phyloP scores from a whole-genome alignment of 108 stramenopile species.

The Phaeodactylum tricornutum region DNA sequence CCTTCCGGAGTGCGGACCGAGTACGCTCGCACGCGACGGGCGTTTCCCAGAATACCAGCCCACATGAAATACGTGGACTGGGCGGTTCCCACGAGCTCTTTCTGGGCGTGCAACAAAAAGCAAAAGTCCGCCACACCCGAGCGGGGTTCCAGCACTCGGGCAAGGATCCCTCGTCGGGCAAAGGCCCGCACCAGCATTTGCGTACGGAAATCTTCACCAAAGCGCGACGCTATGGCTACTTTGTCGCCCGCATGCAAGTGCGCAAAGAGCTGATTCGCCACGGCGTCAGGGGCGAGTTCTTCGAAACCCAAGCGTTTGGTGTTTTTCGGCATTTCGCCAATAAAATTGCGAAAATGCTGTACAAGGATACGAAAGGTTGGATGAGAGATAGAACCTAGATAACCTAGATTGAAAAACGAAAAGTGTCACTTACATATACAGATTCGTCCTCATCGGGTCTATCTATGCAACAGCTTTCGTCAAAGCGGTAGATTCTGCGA shows the following conservation, averaged over 20 bases:
- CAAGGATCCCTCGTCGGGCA: conserved; percentile 21
- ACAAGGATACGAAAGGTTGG: no score
- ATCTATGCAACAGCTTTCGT: no score
- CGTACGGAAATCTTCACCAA: no score
- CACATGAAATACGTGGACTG: conserved; percentile 35
- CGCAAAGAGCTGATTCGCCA: conserved; percentile 21
- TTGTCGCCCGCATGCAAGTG: conserved; percentile 30
- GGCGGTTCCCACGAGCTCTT: conserved; percentile 30
- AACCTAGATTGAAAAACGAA: neutral
- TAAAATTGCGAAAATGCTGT: conserved; percentile 51
- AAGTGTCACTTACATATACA: conserved; percentile 16
- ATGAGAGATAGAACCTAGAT: no score
- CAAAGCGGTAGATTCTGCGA: no score
- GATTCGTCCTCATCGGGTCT: no score
- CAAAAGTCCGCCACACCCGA: conserved; percentile 54
- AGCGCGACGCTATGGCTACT: conserved; percentile 29
- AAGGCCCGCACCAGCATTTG: conserved; percentile 31
- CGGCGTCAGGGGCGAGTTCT: conserved; percentile 33
- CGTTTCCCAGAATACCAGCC: conserved; percentile 40
- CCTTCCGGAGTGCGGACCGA: conserved; percentile 16
- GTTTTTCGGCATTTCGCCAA: conserved; percentile 27
- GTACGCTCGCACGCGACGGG: conserved; percentile 18
- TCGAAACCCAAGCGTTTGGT: conserved; percentile 33
- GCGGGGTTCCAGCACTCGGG: conserved; percentile 22
- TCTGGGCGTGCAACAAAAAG: conserved; percentile 30